Evolutionary conservation across 2,329 filamentous ascomycete species (phyloP).

Genomic region (Rosellinia necatrix): DNA sequence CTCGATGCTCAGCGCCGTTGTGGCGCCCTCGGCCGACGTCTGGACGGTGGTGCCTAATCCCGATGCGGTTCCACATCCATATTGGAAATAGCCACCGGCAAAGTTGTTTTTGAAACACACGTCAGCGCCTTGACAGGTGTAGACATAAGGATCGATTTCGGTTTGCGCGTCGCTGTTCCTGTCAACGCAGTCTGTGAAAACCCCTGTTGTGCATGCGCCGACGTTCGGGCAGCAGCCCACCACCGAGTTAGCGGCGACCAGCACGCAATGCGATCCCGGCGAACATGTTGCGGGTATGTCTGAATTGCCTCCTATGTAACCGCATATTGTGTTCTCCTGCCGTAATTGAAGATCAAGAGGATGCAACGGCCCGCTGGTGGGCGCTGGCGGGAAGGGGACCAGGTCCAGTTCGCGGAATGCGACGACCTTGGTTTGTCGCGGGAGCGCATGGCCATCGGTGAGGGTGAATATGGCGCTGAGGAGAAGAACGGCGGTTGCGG

Average conservation of each 20-base stretch:
- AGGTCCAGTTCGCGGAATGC: conserved; percentile 46
- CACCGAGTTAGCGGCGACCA: conserved; percentile 54
- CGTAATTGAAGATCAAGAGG: conserved; percentile 46
- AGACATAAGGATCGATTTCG: conserved; percentile 60
- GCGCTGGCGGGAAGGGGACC: conserved; percentile 45
- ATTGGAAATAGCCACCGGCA: conserved; percentile 61
- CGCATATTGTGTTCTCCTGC: conserved; percentile 60
- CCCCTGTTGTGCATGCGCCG: conserved; percentile 56
- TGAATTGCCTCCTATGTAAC: conserved; percentile 59
- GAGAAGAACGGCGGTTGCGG: conserved; percentile 42
- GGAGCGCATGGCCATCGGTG: conserved; percentile 46
- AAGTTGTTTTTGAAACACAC: conserved; percentile 62
- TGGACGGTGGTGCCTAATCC: conserved; percentile 54
- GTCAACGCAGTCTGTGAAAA: conserved; percentile 64
- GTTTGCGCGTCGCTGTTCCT: conserved; percentile 53
- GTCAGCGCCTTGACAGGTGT: conserved; percentile 55
- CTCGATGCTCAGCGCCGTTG: conserved; percentile 43
- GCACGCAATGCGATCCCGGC: conserved; percentile 62
- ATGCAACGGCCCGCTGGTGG: conserved; percentile 48
- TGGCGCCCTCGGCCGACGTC: conserved; percentile 50
- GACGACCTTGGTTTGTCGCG: conserved; percentile 47
- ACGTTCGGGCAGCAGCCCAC: conserved; percentile 62
- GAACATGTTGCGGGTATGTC: conserved; percentile 61
- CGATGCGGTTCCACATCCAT: conserved; percentile 58
- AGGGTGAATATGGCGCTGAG: conserved; percentile 42